Evolutionary conservation across 2,329 filamentous ascomycete genomes (phyloP), one percentile per base, ranked within the genome.

Genomic region (Penicillium crustosum): DNA sequence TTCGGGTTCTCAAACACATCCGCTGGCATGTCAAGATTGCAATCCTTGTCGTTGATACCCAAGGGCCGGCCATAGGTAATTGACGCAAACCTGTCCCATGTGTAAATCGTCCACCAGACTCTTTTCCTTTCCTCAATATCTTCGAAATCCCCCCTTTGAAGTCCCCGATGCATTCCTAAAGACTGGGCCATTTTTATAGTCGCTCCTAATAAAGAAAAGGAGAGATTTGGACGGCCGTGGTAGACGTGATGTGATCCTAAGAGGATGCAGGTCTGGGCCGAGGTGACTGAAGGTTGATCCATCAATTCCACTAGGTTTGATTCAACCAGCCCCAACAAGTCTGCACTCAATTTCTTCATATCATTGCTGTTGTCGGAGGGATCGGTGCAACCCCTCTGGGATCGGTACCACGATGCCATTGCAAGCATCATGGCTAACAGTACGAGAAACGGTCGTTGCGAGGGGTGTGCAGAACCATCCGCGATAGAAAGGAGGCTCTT

Each of bases 51-150:
- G 39, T 77, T 75, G 36, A 78, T 78, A 3, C 76, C 71, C 27
- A 78, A 62, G 7, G 76, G 77, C 6, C 73, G 61, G 6, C 76
- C 76, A 54, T 78, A 78, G 0, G 73, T 75, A 12, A 77, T 74
- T 6, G 75, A 76, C 6, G 73, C 73, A 39, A 76, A 78, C 62
- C 75, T 64, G 43, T 77, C 75, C 74, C 75, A 77, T 0, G 75
- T 77, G 45, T 78, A 78, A 2, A 78, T 72, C 1, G 75, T 75
- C 76, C 75, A 78, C 75, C 75, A 78, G 0, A 76, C 69, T 17
- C 76, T 59, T 59, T 76, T 75, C 36, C 74, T 63, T 48, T 76
- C 73, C 52, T 78, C 75, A 6, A 65, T 62, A 15, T 68, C 62
- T 27, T 68, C 66, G 1, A 61, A 41, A 2, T 59, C 53, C 2